Evolutionary conservation across 2,329 filamentous ascomycete genomes (phyloP), one percentile per base, ranked within the genome.

Genomic region (Colletotrichum nymphaeae): DNA sequence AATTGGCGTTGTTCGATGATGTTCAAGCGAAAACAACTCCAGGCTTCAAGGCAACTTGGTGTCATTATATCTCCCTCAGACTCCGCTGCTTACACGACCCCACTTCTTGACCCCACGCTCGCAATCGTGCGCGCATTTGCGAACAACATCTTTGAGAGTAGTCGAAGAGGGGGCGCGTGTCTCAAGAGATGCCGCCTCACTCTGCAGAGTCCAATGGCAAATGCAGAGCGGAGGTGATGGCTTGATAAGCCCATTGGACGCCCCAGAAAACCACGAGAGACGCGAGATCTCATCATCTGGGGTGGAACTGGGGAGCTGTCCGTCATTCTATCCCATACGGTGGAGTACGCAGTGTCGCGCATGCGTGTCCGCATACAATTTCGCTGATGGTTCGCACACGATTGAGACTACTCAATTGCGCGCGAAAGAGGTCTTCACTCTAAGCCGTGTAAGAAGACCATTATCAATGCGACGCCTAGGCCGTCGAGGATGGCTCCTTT

Each of bases 301-400:
- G 66, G 59, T 22, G 42, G 42, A 8, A 49, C 19, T 22, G 8
- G 42, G 12, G 37, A 73, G 57, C 64, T 73, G 70, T 60, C 66
- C 56, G 70, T 70, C 70, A 73, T 73, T 42, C 66, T 37, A 26
- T 53, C 28, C 26, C 9, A 46, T 59, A 70, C 60, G 37, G 70
- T 60, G 67, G 22, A 64, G 42, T 52, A 37, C 70, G 70, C 70
- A 65, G 64, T 73, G 70, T 73, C 60, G 70, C 55, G 67, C 70
- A 73, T 65, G 16, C 16, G 32, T 49, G 46, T 7, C 24, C 14
- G 66, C 59, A 37, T 42, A 42, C 14, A 16, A 64, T 26, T 35
- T 58, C 37, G 37, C 22, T 7, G 49, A 8, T 14, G 35, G 4
- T 19, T 8, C 35, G 19, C 5, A 35, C 49, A 28, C 52, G 22